Base-by-base conservation (phyloP, 1,284 basidiomycete genomes). In the Coniferiporia sulphurascens region DNA sequence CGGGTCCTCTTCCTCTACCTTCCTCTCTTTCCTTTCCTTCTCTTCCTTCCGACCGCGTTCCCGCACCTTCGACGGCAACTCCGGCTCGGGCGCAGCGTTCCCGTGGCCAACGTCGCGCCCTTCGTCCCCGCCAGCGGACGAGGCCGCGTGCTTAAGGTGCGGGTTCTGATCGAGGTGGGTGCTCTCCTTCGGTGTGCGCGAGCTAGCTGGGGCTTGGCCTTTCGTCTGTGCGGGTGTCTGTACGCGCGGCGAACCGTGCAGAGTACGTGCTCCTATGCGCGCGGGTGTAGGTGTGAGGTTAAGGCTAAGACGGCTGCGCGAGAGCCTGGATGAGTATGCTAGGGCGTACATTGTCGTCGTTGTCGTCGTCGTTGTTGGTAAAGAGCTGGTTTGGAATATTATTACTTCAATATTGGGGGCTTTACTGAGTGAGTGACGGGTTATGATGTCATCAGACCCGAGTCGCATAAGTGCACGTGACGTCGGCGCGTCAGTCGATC, bases 141-240 rank as follows among this genome's bases (percentile, higher is more conserved):
- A 38, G 12, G 35, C 27, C 38, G 59, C 59, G 36, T 60, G 59
- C 46, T 60, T 60, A 21, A 60, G 41, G 34, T 60, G 59, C 13
- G 55, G 59, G 49, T 60, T 60, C 54, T 60, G 59, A 5, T 60
- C 54, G 17, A 60, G 55, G 21, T 38, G 36, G 0, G 59, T 60
- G 34, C 52, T n/a, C 53, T 60, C 59, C 32, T 52, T 35, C 19
- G 59, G 48, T 6, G 17, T 38, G 34, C 55, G 54, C 27, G 59
- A 38, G 9, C 54, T 38, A 32, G 35, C 19, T 7, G 59, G 59
- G 9, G 55, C 59, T 46, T 51, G 46, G 19, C 59, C 59, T 46
- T 51, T 56, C n/a, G 55, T 52, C 44, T 44, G 49, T 27, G 36
- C 48, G 12, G 54, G 38, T 5, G 45, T 9, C 27, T 48, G n/a